Base-by-base conservation (phyloP, 306 rosid genomes). In the Sicyos edulis region DNA sequence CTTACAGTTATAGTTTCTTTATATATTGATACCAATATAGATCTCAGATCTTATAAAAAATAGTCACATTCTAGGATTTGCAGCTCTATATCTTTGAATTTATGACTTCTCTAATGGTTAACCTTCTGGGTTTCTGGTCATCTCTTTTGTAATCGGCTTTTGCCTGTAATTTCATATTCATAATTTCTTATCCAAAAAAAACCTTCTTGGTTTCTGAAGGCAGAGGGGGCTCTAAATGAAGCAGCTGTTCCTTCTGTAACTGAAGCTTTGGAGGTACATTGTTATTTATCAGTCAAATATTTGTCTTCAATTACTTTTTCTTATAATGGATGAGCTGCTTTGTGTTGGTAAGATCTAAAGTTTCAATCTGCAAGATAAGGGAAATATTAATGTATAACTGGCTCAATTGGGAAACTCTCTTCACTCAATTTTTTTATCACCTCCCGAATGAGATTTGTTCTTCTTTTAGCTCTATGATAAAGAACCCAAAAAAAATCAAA, bases 171-270 rank as follows among this genome's bases (percentile, higher is more conserved):
- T n/a, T n/a, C n/a, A n/a, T n/a, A n/a, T n/a, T n/a, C n/a, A n/a
- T n/a, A n/a, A n/a, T n/a, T n/a, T n/a, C n/a, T n/a, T n/a, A n/a
- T n/a, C n/a, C n/a, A n/a, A n/a, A n/a, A n/a, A n/a, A n/a, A n/a
- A n/a, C n/a, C n/a, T n/a, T n/a, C n/a, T 63, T 66, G 37, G 29
- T 26, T 26, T 82, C 19, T 80, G 72, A 72, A 92, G 96, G 97
- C 97, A 51, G 97, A 92, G 80, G 97, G 97, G 77, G 75, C 87
- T 53, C 55, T 86, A 86, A 88, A 71, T 72, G 97, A 89, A 73
- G 17, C 87, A 8, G 82, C 82, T 74, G 66, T 92, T 76, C 92
- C 96, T 34, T 10, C 77, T 8, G 83, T 89, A 79, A 81, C 79
- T 68, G 81, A 76, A 62, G 88, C 92, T 47, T 74, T 89, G 73